Conservation (phyloP, 441 rosid species). For the Metrosideros polymorpha region DNA sequence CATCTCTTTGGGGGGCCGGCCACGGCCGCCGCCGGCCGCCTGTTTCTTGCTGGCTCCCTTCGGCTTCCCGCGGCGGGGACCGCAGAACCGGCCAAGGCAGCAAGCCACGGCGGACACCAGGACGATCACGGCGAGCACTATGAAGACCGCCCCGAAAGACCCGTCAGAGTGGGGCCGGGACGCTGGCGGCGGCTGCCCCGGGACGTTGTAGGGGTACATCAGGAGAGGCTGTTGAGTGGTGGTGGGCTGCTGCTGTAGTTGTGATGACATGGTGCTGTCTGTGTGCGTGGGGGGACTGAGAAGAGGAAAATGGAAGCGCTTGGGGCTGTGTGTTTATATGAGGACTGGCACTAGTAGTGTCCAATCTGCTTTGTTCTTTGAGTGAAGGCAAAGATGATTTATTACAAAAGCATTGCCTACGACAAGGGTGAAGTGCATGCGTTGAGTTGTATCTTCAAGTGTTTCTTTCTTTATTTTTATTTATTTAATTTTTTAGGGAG, state of each 20-base stretch:
- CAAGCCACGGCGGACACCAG: not conserved
- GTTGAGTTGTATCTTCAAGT: not conserved
- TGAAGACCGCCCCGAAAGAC: not conserved
- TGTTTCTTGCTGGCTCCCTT: not conserved
- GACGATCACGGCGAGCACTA: not conserved
- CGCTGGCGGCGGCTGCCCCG: not conserved
- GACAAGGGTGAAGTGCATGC: not conserved
- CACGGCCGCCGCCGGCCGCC: accelerated
- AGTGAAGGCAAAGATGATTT: not conserved
- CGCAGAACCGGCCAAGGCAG: not conserved
- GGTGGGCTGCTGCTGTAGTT: not conserved
- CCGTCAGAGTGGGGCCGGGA: not conserved
- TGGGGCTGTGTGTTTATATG: not conserved
- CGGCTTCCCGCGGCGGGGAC: not conserved
- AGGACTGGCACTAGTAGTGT: not conserved
- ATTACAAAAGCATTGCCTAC: not conserved
- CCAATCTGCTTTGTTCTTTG: not conserved
- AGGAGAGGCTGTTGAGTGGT: not conserved
- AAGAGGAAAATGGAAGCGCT: not conserved
- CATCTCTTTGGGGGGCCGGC: not conserved
- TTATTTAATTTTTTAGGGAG: not conserved
- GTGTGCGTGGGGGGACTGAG: not conserved
- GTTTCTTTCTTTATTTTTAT: not conserved
- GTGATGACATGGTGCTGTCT: not conserved
- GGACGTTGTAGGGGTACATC: not conserved